phyloP scores from a whole-genome alignment of 2,329 filamentous ascomycete species.

The Neofusicoccum kwambonambiense region DNA sequence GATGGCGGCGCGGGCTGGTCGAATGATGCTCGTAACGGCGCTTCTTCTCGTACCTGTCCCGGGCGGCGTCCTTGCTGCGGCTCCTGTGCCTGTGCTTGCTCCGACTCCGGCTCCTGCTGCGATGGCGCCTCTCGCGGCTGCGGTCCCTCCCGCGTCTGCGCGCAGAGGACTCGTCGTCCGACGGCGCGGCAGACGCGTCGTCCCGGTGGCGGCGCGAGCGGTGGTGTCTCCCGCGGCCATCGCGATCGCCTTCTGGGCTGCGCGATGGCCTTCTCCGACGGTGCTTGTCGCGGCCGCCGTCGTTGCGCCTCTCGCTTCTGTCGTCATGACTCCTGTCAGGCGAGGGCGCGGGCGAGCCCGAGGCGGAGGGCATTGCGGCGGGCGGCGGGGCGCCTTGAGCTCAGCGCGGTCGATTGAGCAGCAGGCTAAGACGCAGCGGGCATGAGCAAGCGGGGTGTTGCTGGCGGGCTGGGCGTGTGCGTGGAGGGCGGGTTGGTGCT shows the following conservation, averaged over 20 bases:
- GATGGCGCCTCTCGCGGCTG: not conserved
- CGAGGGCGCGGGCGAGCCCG: not conserved
- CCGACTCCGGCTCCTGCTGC: conserved; percentile 21
- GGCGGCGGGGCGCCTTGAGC: not conserved
- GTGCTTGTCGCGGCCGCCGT: conserved; percentile 10
- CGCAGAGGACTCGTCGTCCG: not conserved
- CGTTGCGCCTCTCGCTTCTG: not conserved
- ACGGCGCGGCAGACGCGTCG: not conserved
- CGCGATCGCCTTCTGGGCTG: conserved; percentile 21
- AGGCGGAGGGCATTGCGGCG: not conserved
- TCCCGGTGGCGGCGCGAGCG: conserved; percentile 2
- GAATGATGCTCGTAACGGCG: conserved; percentile 21
- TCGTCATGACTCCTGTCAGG: conserved; percentile 4
- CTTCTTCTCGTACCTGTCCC: conserved; percentile 10
- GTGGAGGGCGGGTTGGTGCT: not conserved
- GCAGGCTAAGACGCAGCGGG: not conserved
- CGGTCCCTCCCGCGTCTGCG: not conserved
- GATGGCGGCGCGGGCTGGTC: conserved; percentile 29
- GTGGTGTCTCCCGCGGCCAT: conserved; percentile 21
- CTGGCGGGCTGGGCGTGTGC: not conserved
- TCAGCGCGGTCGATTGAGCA: not conserved
- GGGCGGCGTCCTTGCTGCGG: conserved; percentile 19
- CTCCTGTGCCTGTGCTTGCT: conserved; percentile 17
- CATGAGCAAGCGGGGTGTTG: not conserved
- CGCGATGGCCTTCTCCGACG: conserved; percentile 29